Evolutionary conservation across 2,329 filamentous ascomycete genomes (phyloP).

Genomic region (Didymellaceae sp.): DNA sequence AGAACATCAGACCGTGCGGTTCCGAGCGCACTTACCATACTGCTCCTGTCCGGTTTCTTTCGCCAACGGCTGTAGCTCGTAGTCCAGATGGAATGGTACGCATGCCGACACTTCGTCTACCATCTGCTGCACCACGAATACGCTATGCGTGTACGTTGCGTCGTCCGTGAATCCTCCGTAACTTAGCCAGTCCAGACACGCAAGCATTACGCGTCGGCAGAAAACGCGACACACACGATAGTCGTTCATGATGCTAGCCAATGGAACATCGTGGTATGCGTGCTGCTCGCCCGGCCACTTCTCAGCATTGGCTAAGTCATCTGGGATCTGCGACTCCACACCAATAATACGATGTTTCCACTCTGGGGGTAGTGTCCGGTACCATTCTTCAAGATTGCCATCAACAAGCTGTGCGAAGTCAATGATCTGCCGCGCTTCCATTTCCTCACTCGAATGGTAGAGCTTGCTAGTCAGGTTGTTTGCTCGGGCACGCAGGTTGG

Average conservation of each 20-base stretch:
- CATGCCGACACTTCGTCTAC: constrained; percentile 50
- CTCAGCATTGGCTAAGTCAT: constrained; percentile 38
- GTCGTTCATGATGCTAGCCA: constrained; percentile 51
- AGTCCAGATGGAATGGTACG: constrained; percentile 49
- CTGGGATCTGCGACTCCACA: constrained; percentile 34
- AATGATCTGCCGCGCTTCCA: constrained; percentile 44
- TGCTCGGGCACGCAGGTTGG: constrained; percentile 46
- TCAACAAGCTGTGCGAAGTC: constrained; percentile 47
- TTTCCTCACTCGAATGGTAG: constrained; percentile 25
- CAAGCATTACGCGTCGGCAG: constrained; percentile 48
- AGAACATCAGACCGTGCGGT: neutral
- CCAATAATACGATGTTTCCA: constrained; percentile 46
- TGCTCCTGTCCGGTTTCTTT: constrained; percentile 44
- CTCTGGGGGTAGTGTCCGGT: constrained; percentile 40
- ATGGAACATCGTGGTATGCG: constrained; percentile 48
- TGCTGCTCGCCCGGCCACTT: constrained; percentile 50
- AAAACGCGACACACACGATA: constrained; percentile 51
- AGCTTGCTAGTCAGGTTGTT: constrained; percentile 37
- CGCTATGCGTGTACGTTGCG: constrained; percentile 24
- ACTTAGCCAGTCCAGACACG: constrained; percentile 41
- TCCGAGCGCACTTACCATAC: constrained; percentile 33
- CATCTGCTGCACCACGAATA: constrained; percentile 46
- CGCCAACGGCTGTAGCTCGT: constrained; percentile 45
- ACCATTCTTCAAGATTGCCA: constrained; percentile 47
- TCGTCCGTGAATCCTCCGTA: constrained; percentile 20